Base-by-base conservation (phyloP, 2,329 filamentous ascomycete species). In the Macrophomina pseudophaseolina region DNA sequence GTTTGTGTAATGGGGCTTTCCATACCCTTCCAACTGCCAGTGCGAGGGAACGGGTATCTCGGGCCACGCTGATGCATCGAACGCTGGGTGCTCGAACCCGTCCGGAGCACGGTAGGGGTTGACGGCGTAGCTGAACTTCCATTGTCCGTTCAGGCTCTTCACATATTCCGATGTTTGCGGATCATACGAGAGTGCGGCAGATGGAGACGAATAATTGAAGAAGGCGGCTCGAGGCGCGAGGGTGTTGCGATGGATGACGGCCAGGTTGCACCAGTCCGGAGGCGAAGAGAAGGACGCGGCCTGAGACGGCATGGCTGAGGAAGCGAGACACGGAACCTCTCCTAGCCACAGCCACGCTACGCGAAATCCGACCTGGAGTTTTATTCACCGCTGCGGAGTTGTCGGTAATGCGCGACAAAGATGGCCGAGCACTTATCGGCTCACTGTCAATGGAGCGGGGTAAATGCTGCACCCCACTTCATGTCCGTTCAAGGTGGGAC, bases 1-100 rank as follows among this genome's bases (percentile, higher is more conserved):
- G 70, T 91, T 92, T 9, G 89, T 91, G 72, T 92, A 91, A 69
- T 89, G 87, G 0, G 90, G 90, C 60, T 81, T 80, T 12, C 89
- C 89, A 72, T 88, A 87, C 32, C 89, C 89, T 75, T 91, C 87
- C 4, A 90, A 79, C 75, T 91, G 89, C 90, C 90, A 92, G 72
- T 88, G 86, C 3, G 87, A 87, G 0, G 89, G 89, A 0, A 91
- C 89, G 11, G 83, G 72, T 44, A 90, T 86, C 44, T 84, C 79
- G 23, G 79, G 76, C 82, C 86, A 87, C 72, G 72, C 71, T 3
- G 76, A 74, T n/a, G 70, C 74, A 68, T 81, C 76, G 65, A 75
- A 80, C 1, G 66, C 67, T 1, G 73, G 60, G 1, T 69, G 58
- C 46, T 78, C 72, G 49, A 80, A 81, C 1, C 72, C 76, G 46